phyloP scores from a whole-genome alignment of 805 yeast species.

The Maudiozyma bulderi region DNA sequence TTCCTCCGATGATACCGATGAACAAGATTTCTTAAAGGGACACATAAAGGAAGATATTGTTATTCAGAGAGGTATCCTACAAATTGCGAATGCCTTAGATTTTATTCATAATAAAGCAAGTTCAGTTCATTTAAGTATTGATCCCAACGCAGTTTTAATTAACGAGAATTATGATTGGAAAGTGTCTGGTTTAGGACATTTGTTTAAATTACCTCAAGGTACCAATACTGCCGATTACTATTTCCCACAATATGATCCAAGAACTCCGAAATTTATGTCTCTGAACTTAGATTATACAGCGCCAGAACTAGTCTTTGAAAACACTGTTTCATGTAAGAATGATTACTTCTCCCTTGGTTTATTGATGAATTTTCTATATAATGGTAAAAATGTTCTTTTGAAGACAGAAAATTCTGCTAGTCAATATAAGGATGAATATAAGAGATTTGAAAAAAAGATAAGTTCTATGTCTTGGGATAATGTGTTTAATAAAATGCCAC shows the following conservation, averaged over 20 bases:
- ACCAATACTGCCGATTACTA: constrained; percentile 46
- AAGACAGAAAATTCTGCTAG: constrained; percentile 45
- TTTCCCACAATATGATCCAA: constrained; percentile 62
- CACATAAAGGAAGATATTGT: constrained; percentile 58
- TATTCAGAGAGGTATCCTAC: constrained; percentile 74
- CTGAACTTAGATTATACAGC: constrained; percentile 67
- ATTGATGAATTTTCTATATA: constrained; percentile 61
- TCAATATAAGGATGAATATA: constrained; percentile 51
- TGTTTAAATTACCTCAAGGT: constrained; percentile 40
- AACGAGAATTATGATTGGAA: constrained; percentile 93
- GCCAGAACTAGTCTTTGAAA: constrained; percentile 71
- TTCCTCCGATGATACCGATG: constrained; percentile 22
- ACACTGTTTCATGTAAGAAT: constrained; percentile 50
- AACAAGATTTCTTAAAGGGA: constrained; percentile 27
- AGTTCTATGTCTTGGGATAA: constrained; percentile 30
- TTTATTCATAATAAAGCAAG: constrained; percentile 74
- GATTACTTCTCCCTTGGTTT: constrained; percentile 84
- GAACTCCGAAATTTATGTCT: constrained; percentile 65
- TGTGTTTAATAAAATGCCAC: constrained; percentile 52
- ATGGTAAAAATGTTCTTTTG: constrained; percentile 36
- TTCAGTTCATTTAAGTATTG: constrained; percentile 65
- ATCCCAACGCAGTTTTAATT: constrained; percentile 67
- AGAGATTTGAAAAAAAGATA: constrained; percentile 39
- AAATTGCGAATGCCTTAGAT: constrained; percentile 65
- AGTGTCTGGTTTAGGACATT: constrained; percentile 60